Evolutionary conservation across 345 rosid genomes (phyloP).

Genomic region (Rhodamnia rubescens): DNA sequence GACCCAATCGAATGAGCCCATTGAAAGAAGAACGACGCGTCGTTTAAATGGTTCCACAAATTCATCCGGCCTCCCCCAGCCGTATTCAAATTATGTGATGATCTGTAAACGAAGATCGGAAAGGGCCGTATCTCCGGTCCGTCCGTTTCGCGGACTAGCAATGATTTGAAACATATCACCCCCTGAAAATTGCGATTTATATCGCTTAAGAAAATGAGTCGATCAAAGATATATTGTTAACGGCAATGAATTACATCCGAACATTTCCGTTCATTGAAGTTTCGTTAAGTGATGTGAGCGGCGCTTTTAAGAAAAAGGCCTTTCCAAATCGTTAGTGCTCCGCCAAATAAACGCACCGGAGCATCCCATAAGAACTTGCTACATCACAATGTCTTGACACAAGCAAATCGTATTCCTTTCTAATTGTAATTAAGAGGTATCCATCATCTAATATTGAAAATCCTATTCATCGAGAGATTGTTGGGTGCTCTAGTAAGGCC

Average conservation of each 20-base stretch:
- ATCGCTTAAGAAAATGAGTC: no score
- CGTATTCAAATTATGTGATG: neutral
- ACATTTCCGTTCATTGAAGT: rapidly evolving
- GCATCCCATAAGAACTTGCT: neutral
- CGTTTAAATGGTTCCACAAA: neutral
- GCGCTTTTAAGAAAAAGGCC: neutral
- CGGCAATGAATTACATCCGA: neutral
- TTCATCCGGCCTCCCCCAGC: neutral
- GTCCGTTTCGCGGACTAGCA: neutral
- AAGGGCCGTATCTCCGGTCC: neutral
- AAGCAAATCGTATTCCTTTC: neutral
- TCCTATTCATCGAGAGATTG: neutral
- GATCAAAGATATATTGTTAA: no score
- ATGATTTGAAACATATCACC: neutral
- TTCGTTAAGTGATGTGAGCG: rapidly evolving
- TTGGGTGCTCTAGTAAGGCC: neutral
- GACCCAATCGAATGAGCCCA: neutral
- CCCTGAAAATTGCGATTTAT: no score
- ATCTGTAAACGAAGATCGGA: neutral
- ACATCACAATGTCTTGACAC: neutral
- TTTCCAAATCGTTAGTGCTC: neutral
- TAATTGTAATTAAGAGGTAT: neutral
- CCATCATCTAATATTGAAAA: rapidly evolving
- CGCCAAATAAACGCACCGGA: neutral
- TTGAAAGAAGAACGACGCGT: neutral